A percentile compares a stretch with the other conserved stretches of the same genome.
Conservation (phyloP, 345 rosid species). For the Erodium maritimum region DNA sequence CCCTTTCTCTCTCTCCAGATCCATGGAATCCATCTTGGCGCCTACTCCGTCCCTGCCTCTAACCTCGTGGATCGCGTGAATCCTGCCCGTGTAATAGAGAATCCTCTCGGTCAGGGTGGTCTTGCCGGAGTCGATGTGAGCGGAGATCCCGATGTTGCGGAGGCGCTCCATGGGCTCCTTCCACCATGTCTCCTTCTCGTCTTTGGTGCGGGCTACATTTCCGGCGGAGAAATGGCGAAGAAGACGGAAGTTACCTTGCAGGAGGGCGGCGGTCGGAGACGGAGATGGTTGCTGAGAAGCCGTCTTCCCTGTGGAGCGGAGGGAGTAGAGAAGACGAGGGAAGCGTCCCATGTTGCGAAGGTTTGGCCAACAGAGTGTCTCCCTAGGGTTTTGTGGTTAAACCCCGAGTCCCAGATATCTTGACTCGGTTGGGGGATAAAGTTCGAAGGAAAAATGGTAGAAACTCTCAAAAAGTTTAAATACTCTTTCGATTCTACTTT, state of each 20-base stretch:
- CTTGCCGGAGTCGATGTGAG: slow-evolving; percentile 97
- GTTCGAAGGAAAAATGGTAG: too few species aligned
- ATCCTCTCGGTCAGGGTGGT: slow-evolving; percentile 91
- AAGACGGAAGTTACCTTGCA: slow-evolving; percentile 36
- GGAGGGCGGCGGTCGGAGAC: slow-evolving; percentile 49
- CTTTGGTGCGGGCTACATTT: slow-evolving; percentile 63
- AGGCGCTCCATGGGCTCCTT: slow-evolving; percentile 81
- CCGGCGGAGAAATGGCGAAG: slow-evolving; percentile 59
- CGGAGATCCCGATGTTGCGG: slow-evolving; percentile 95
- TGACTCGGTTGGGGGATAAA: too few species aligned
- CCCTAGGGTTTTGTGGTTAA: slow-evolving; percentile 10
- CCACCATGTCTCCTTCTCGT: slow-evolving; percentile 88
- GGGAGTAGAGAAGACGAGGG: slow-evolving; percentile 34
- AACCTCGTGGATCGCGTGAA: slow-evolving; percentile 98
- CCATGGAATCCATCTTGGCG: slow-evolving; percentile 99
- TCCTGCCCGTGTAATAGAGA: slow-evolving; percentile 81
- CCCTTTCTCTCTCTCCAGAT: slow-evolving; percentile 96
- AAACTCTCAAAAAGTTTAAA: too few species aligned
- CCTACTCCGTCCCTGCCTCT: slow-evolving; percentile 95
- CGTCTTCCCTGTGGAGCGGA: slow-evolving; percentile 20
- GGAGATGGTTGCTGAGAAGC: slow-evolving; percentile 11
- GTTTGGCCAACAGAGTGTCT: slow-evolving; percentile 2
- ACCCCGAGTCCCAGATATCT: too few species aligned
- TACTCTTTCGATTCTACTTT: too few species aligned
- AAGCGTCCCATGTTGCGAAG: slow-evolving; percentile 35